These are phyloP conservation scores for Lolium perenne DNA, from an alignment of 176 grass and related monocot genomes.

Conservation along the genomic window DNA sequence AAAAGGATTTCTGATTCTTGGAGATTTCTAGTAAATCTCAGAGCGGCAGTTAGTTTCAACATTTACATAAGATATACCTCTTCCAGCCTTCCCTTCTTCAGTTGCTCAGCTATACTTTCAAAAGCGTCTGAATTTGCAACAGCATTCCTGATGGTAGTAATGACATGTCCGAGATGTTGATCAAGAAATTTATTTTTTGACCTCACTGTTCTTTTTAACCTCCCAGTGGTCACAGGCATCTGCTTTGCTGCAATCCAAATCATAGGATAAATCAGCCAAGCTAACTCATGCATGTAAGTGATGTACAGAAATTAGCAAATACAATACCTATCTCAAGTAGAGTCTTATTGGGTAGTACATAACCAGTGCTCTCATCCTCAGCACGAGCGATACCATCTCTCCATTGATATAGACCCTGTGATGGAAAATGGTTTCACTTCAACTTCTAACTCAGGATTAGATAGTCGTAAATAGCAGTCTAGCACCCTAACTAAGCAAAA, in stretches of 20 bases:
- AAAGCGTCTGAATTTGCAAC: conserved; percentile 72
- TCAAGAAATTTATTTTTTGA: conserved; percentile 72
- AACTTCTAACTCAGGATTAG: conserved; percentile 27
- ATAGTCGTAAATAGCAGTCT: conserved; percentile 23
- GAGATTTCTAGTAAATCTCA: conserved; percentile 18
- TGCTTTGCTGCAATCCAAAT: conserved; percentile 71
- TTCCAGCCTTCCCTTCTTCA: conserved; percentile 66
- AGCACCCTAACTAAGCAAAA: background rate
- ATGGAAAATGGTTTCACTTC: conserved; percentile 40
- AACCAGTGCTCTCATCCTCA: conserved; percentile 97
- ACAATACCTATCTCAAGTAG: conserved; percentile 87
- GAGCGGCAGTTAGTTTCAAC: conserved; percentile 12
- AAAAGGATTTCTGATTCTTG: conserved; percentile 15
- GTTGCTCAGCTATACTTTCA: conserved; percentile 63
- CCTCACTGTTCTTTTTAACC: conserved; percentile 64
- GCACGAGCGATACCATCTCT: conserved; percentile 77
- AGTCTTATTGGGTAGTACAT: conserved; percentile 89
- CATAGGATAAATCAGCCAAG: conserved; percentile 33
- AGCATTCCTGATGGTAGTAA: conserved; percentile 67
- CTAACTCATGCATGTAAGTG: conserved; percentile 28
- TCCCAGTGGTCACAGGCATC: conserved; percentile 76
- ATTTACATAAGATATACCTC: conserved; percentile 48
- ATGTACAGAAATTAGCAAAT: conserved; percentile 34
- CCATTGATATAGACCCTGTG: conserved; percentile 82
- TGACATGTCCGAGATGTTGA: conserved; percentile 54